phyloP scores from a whole-genome alignment of 495 filamentous ascomycete species.

The Talaromyces ruber region DNA sequence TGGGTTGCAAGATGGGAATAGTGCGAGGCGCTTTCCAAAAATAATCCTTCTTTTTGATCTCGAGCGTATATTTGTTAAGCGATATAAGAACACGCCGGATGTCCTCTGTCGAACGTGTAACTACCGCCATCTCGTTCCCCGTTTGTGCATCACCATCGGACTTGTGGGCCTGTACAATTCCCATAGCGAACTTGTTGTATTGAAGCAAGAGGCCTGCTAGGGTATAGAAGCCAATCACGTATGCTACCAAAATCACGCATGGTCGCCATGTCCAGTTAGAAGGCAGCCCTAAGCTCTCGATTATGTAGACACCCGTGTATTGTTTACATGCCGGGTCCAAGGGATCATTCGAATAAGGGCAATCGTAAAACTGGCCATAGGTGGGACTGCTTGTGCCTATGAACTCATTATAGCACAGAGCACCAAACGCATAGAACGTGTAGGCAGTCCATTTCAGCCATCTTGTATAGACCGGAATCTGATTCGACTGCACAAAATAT shows the following conservation, averaged over 20 bases:
- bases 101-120: conserved; percentile 30
- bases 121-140: conserved; percentile 51
- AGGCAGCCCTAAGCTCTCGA: conserved; percentile 56
- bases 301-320: conserved; percentile 59
- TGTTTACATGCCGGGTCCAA: conserved; percentile 51
- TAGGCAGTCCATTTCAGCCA: conserved; percentile 57
- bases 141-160: conserved; percentile 47
- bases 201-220: conserved; percentile 46
- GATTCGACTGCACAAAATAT: conserved; percentile 61
- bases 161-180: conserved; percentile 45
- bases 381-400: conserved; percentile 30
- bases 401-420: conserved; percentile 62
- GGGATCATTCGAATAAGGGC: conserved; percentile 48
- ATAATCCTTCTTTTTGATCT: conserved; percentile 48
- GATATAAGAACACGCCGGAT: conserved; percentile 49
- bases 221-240: conserved; percentile 47
- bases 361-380: conserved; percentile 53
- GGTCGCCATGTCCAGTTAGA: conserved; percentile 53
- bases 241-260: conserved; percentile 50
- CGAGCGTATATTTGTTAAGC: conserved; percentile 51
- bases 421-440: conserved; percentile 60
- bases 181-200: conserved; percentile 51
- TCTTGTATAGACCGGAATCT: conserved; percentile 63
- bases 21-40: conserved; percentile 34
- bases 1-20: conserved; percentile 53